Base-by-base conservation (phyloP, 257 asterid genomes). In the Solanum corneliomulleri region DNA sequence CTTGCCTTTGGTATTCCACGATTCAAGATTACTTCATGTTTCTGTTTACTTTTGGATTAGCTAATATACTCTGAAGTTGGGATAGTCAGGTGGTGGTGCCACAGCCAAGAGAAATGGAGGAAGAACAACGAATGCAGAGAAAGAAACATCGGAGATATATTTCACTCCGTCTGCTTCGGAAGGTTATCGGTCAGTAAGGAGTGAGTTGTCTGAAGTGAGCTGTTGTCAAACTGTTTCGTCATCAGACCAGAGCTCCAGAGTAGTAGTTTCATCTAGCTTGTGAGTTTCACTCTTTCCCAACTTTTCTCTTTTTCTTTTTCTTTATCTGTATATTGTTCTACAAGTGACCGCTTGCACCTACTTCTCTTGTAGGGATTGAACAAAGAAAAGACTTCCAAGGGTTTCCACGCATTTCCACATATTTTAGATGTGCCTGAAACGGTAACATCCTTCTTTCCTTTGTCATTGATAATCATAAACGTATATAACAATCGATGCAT, bases 81-180 rank as follows among this genome's bases (percentile, higher is more conserved):
- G 84, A 85, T 89, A 90, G 89, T 78, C 89, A 82, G 90, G 86
- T 84, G 87, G 88, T 88, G 83, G 86, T 66, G 82, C 82, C 74
- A 89, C 75, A 62, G 80, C 72, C 44, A 86, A 89, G 76, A 82
- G 91, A 31, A 84, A 85, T 25, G 86, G 85, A 81, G 87, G 58
- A 16, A 89, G 71, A 42, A 31, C 71, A 10, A 85, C 74, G 4
- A 87, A 84, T 66, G 49, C 35, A n/a, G 64, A 81, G 86, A 86
- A 90, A 86, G 91, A 88, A 72, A 82, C 84, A 83, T 86, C 89
- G 37, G 90, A 88, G 33, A 86, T 71, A 66, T 85, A 56, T 88
- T 87, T 86, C 86, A 66, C 90, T 60, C 88, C 91, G 29, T 31
- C 66, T 69, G 90, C 89, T 84, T 90, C 90, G 74, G 91, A 91